Base-by-base conservation (phyloP, 345 rosid genomes). In the Bruguiera gymnorhiza region DNA sequence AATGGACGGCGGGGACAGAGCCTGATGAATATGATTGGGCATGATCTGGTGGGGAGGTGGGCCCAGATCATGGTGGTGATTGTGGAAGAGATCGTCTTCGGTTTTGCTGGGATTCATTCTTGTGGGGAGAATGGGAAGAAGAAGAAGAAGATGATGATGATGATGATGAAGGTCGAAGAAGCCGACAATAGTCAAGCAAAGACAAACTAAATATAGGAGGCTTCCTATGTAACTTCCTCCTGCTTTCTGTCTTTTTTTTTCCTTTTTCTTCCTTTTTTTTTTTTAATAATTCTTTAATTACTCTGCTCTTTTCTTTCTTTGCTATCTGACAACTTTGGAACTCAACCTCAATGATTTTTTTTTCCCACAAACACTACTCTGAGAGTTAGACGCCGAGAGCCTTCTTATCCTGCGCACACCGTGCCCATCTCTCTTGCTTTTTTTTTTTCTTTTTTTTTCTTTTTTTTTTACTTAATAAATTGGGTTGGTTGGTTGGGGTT, bases 101-200 rank as follows among this genome's bases (percentile, higher is more conserved):
- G 83, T 80, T 82, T 86, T 89, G 81, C 81, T 86, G 0, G 91
- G 81, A 86, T 86, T 86, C 94, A 89, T 34, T 34, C 8, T 34
- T 8, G 37, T 34, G 8, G 8, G 37, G 37, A 8, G 1, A 34
- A 34, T 34, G 37, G 37, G 2, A 7, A 7, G 37, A 34, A 34
- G 8, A 34, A 34, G 37, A 7, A 34, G 37, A 7, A 34, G 37
- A 6, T 6, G 37, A 34, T 6, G 37, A 6, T 3, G 32, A 3
- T 3, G 5, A 31, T 0, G 32, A 31, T 0, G 32, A 31, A 31
- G 32, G 36, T 6, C 0, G 37, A 34, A 34, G 37, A 34, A 34
- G 10, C 9, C 37, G 37, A 34, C 10, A 34, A 34, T 7, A 6
- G 37, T 8, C 8, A 34, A 8, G 9, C 9, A 34, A 34, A 8